phyloP scores from a whole-genome alignment of 148 eudicot genomes.

The Rhododendron mucronatum region DNA sequence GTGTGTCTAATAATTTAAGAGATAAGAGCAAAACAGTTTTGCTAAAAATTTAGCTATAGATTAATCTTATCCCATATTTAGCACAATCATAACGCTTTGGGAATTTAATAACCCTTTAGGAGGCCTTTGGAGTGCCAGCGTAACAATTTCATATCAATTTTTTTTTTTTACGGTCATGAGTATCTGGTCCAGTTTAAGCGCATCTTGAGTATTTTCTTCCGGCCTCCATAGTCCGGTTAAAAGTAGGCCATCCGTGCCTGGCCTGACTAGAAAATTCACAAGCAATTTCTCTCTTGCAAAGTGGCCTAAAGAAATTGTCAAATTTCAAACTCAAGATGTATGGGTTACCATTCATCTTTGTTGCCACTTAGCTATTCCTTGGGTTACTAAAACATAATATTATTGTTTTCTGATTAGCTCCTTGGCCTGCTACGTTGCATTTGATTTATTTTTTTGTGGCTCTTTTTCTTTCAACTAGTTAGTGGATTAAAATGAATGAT shows the following conservation, averaged over 20 bases:
- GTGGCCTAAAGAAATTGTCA: too few relatives aligned
- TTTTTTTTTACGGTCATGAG: too few relatives aligned
- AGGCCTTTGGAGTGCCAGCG: neutral
- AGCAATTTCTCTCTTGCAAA: neutral
- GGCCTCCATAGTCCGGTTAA: neutral
- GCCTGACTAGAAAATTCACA: neutral
- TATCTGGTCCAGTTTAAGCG: too few relatives aligned
- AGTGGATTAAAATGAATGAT: neutral
- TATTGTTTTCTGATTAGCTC: neutral
- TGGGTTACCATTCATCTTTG: too few relatives aligned
- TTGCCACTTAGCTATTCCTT: neutral
- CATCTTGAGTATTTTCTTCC: neutral
- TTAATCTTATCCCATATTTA: neutral
- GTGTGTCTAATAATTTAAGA: neutral
- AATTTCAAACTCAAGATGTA: neutral
- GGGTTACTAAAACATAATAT: too few relatives aligned
- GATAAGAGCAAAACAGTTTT: neutral
- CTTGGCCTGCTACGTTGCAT: neutral
- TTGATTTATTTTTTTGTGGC: neutral
- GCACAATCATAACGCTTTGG: neutral
- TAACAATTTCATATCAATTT: neutral
- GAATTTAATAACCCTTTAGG: neutral
- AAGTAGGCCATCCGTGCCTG: too few relatives aligned
- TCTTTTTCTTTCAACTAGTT: neutral
- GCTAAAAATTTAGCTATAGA: neutral